phyloP scores from a whole-genome alignment of 2,329 filamentous ascomycete genomes.

The Apiospora saccharicola region DNA sequence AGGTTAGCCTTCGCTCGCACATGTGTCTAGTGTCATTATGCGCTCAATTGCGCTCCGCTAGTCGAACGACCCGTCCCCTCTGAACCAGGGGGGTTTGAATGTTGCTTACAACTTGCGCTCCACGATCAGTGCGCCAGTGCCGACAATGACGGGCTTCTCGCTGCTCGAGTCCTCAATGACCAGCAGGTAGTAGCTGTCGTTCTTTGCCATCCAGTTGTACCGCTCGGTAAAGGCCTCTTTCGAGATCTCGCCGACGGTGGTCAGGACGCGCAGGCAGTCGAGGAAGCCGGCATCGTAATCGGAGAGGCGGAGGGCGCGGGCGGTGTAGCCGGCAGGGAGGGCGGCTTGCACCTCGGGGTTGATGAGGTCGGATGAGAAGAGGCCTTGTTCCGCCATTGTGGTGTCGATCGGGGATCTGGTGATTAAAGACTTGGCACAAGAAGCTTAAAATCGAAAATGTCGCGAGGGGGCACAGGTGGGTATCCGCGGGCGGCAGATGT shows the following conservation, averaged over 20 bases:
- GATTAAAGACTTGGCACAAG: slow-evolving; percentile 3
- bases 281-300: slow-evolving; percentile 88
- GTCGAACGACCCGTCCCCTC: neutral
- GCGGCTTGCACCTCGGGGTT: slow-evolving; percentile 74
- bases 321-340: slow-evolving; percentile 81
- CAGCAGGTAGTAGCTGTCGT: slow-evolving; percentile 84
- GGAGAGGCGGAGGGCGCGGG: slow-evolving; percentile 78
- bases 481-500: neutral
- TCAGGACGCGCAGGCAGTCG: slow-evolving; percentile 89
- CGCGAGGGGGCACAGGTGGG: slow-evolving; percentile 7
- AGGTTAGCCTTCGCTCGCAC: slow-evolving; percentile 26
- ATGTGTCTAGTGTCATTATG: neutral
- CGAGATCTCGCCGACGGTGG: slow-evolving; percentile 87
- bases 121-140: slow-evolving; percentile 86
- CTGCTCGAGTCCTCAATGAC: slow-evolving; percentile 77
- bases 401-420: slow-evolving; percentile 8
- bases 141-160: slow-evolving; percentile 73
- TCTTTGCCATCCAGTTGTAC: slow-evolving; percentile 80
- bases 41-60: neutral
- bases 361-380: slow-evolving; percentile 82
- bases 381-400: slow-evolving; percentile 56
- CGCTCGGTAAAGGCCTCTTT: slow-evolving; percentile 78
- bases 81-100: neutral
- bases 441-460: neutral
- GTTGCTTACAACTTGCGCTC: slow-evolving; percentile 87